Evolutionary conservation across 78 protist genomes (phyloP).

Genomic region (Acrasis kona): DNA sequence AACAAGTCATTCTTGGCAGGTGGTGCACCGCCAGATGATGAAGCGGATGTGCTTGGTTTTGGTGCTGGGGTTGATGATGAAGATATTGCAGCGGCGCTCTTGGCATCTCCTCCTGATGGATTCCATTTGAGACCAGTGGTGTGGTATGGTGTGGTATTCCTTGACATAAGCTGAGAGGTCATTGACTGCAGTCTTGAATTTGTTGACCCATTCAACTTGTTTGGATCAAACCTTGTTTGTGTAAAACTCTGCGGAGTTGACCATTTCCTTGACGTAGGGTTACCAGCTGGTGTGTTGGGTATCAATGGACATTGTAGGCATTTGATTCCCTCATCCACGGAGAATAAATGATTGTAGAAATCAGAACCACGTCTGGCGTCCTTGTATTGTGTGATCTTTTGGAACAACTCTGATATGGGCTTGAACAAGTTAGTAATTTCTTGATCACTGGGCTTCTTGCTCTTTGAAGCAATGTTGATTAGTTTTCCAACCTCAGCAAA

Average conservation of each 20-base stretch:
- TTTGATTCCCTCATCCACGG: slow-evolving; percentile 29
- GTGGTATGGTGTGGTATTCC: slow-evolving; percentile 41
- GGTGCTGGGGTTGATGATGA: not conserved
- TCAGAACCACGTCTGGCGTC: not conserved
- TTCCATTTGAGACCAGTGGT: slow-evolving; percentile 40
- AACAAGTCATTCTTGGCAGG: not conserved
- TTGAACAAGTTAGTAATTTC: not conserved
- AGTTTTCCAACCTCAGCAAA: not conserved
- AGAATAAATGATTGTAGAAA: not conserved
- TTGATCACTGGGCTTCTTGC: not conserved
- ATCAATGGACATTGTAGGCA: slow-evolving; percentile 42
- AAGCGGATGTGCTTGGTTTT: not conserved
- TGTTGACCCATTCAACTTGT: slow-evolving; percentile 26
- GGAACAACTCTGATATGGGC: not conserved
- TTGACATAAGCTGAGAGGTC: slow-evolving; percentile 36
- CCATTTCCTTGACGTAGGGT: slow-evolving; percentile 10
- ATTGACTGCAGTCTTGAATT: not conserved
- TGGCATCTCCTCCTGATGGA: not conserved
- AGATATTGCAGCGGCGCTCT: not conserved
- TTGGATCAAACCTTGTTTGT: slow-evolving; percentile 19
- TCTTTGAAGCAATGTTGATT: not conserved
- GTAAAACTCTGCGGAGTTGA: slow-evolving; percentile 30
- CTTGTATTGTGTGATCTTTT: not conserved
- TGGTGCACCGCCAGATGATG: not conserved
- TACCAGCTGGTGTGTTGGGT: slow-evolving; percentile 19